These are phyloP conservation scores for Acacia confusa DNA, from an alignment of 306 rosid genomes.

Conservation along the genomic window DNA sequence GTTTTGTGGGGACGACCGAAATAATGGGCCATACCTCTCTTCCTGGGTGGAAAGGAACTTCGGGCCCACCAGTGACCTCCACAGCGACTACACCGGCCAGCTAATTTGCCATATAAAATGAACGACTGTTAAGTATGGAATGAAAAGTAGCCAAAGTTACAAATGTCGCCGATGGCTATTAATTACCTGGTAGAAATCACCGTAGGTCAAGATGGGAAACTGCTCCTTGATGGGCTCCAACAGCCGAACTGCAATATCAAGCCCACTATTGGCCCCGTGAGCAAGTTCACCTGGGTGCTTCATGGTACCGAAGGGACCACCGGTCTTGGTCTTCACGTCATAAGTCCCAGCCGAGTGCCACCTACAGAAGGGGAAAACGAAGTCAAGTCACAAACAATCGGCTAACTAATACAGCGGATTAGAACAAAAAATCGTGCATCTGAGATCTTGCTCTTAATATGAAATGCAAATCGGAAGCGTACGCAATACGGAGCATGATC, in stretches of 20 bases:
- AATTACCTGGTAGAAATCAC: constrained; percentile 86
- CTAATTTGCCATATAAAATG: constrained; percentile 28
- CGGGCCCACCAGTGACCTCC: constrained; percentile 96
- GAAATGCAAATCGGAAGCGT: constrained; percentile 4
- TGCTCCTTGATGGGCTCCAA: constrained; percentile 89
- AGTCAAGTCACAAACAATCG: background rate
- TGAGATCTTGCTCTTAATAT: background rate
- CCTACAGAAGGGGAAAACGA: constrained; percentile 35
- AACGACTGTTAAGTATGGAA: background rate
- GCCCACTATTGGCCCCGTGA: constrained; percentile 85
- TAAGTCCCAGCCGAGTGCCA: constrained; percentile 99
- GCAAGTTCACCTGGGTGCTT: constrained; percentile 58
- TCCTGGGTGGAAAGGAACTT: constrained; percentile 93
- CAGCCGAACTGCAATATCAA: constrained; percentile 85
- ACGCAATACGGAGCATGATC: constrained; percentile 90
- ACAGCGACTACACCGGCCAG: constrained; percentile 94
- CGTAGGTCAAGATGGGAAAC: constrained; percentile 68
- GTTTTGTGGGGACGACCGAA: background rate
- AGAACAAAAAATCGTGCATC: background rate
- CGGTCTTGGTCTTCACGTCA: constrained; percentile 64
- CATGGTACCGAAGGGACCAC: constrained; percentile 97
- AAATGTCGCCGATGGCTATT: background rate
- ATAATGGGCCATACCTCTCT: constrained; percentile 57
- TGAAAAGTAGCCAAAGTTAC: background rate
- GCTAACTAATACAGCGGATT: background rate